phyloP scores from a whole-genome alignment of 1,284 basidiomycete species.

The Cryptococcus floricola region DNA sequence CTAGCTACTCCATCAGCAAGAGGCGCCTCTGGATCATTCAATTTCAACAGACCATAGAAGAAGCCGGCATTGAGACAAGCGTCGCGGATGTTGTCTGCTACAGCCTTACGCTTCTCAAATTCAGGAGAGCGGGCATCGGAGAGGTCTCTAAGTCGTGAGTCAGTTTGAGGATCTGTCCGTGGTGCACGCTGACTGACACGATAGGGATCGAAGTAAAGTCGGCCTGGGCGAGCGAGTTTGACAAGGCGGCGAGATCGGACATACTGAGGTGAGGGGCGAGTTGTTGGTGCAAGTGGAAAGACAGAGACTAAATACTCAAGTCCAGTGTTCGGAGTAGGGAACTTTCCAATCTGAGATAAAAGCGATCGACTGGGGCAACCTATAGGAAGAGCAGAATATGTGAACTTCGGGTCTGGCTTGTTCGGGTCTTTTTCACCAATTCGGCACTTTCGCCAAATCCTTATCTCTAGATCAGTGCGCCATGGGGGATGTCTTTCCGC shows the following conservation, averaged over 20 bases:
- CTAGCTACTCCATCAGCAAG: slow-evolving; percentile 43
- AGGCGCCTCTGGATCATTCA: background rate
- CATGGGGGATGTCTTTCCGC: too few species aligned
- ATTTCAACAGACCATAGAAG: slow-evolving; percentile 62
- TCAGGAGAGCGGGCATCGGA: slow-evolving; percentile 52
- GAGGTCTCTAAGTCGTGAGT: slow-evolving; percentile 49
- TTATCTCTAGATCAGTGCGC: too few species aligned
- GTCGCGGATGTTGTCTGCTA: slow-evolving; percentile 61
- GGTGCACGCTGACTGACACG: background rate
- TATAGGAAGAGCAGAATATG: too few species aligned
- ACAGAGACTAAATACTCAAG: too few species aligned
- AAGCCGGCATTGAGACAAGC: slow-evolving; percentile 73
- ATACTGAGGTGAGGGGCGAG: background rate
- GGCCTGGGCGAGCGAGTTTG: background rate
- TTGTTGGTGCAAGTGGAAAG: background rate
- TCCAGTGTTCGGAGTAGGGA: too few species aligned
- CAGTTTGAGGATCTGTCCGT: background rate
- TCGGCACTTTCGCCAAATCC: too few species aligned
- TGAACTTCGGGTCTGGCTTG: too few species aligned
- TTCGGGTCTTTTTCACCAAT: too few species aligned
- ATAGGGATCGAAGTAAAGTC: slow-evolving; percentile 4
- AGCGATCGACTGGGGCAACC: too few species aligned
- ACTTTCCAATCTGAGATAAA: too few species aligned
- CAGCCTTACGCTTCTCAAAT: slow-evolving; percentile 48
- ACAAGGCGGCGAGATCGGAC: slow-evolving; percentile 2